A percentile compares a stretch with the other conserved stretches of the same genome.
Conservation (phyloP, 139 green algal species). For the Deuterostichococcus epilithicus region DNA sequence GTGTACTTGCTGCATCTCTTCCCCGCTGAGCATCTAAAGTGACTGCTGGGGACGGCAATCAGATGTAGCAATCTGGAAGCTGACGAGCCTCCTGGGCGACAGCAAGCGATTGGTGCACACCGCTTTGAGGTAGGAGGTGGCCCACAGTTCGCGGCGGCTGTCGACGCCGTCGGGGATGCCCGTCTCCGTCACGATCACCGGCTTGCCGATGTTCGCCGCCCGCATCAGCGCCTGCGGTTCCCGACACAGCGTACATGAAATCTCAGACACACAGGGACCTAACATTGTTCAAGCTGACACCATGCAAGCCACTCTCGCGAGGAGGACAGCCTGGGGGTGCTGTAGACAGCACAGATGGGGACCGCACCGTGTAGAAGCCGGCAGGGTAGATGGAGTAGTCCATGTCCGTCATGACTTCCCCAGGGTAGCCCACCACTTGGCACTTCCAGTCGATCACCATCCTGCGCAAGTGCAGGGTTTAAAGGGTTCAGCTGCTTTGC, state of each 20-base stretch:
- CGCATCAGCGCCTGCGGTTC: slow-evolving; percentile 3
- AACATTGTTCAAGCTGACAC: no score
- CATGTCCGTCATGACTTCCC: slow-evolving; percentile 1
- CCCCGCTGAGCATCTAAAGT: no score
- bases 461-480: neutral
- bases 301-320: no score
- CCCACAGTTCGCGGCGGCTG: slow-evolving; percentile 3
- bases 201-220: neutral
- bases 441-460: slow-evolving; percentile 7
- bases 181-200: slow-evolving; percentile 11
- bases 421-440: neutral
- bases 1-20: no score
- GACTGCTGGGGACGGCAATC: no score
- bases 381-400: slow-evolving; percentile 9
- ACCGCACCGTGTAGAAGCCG: slow-evolving; percentile 9
- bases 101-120: neutral
- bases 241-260: neutral
- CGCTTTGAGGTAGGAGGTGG: slow-evolving; percentile 5
- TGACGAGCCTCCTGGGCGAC: no score
- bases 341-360: neutral
- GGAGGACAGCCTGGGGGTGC: no score
- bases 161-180: slow-evolving; percentile 8
- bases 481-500: neutral
- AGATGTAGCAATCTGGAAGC: no score
- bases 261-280: no score